These are phyloP conservation scores for Salix purpurea DNA, from an alignment of 345 rosid species.

Conservation along the genomic window DNA sequence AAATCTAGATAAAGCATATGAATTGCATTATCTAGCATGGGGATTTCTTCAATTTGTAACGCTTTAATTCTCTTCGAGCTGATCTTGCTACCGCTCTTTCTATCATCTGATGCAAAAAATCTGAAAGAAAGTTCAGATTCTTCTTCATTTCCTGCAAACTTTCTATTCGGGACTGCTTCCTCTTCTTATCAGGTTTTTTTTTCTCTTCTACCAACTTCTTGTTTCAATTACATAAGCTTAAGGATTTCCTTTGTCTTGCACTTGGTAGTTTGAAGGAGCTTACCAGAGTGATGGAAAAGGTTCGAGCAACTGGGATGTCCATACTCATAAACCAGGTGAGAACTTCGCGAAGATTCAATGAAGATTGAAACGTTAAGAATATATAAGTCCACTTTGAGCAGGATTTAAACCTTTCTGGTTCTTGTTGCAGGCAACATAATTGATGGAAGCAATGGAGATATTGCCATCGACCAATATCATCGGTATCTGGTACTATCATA, in stretches of 20 bases:
- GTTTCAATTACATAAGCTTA: neutral
- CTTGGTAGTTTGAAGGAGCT: slow-evolving; percentile 20
- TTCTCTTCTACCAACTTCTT: neutral
- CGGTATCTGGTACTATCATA: slow-evolving; percentile 41
- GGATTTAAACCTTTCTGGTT: too few relatives aligned
- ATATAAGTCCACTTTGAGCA: too few relatives aligned
- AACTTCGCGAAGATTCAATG: neutral
- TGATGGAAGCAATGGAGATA: slow-evolving; percentile 63
- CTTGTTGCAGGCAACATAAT: slow-evolving; percentile 37
- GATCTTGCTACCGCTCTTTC: neutral
- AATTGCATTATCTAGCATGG: neutral
- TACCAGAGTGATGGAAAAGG: slow-evolving; percentile 23
- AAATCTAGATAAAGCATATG: too few relatives aligned
- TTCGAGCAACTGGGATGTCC: slow-evolving; percentile 18
- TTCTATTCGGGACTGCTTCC: slow-evolving; percentile 30
- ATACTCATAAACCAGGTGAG: slow-evolving; percentile 15
- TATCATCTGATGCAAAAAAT: neutral
- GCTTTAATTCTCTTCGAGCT: slow-evolving; percentile 3
- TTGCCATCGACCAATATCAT: slow-evolving; percentile 71
- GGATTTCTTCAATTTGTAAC: neutral
- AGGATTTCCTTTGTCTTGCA: neutral
- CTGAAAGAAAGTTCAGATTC: neutral
- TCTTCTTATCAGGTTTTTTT: slow-evolving; percentile 27
- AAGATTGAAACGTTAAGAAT: too few relatives aligned
- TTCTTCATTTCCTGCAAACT: slow-evolving; percentile 14